Conservation (phyloP, 306 rosid species). For the Quercus cerris region DNA sequence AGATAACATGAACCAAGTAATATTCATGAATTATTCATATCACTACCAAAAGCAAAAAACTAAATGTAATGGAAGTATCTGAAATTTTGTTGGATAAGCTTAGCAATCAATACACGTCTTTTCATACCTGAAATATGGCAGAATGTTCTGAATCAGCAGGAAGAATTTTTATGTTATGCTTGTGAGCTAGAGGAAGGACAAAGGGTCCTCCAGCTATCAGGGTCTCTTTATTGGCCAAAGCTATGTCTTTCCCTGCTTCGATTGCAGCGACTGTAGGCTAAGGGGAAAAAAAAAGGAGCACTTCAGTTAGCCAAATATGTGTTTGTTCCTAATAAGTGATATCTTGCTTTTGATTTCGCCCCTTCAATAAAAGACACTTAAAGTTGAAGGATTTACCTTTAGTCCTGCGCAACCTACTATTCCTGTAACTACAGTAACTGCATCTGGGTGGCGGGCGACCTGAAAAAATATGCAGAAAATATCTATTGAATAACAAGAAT, state of each 20-base stretch:
- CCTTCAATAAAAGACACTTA: neutral
- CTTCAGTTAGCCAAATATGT: slow-evolving; percentile 33
- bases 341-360: neutral
- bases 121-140: slow-evolving; percentile 91
- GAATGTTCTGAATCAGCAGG: slow-evolving; percentile 99
- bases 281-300: slow-evolving; percentile 23
- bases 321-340: slow-evolving; percentile 1
- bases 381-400: slow-evolving; percentile 51
- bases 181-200: slow-evolving; percentile 96
- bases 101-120: neutral
- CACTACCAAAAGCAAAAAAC: neutral
- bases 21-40: neutral
- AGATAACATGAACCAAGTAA: neutral
- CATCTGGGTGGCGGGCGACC: slow-evolving; percentile 99
- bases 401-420: slow-evolving; percentile 99
- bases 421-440: slow-evolving; percentile 88
- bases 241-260: slow-evolving; percentile 99
- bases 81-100: slow-evolving; percentile 10
- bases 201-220: slow-evolving; percentile 99
- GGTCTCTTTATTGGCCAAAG: slow-evolving; percentile 98
- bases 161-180: slow-evolving; percentile 90
- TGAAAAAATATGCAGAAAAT: slow-evolving; percentile 34
- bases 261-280: slow-evolving; percentile 99
- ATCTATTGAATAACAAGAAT: slow-evolving; percentile 11
- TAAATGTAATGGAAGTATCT: neutral